Evolutionary conservation across 2,329 filamentous ascomycete genomes (phyloP).

Genomic region (Cercospora zeina): DNA sequence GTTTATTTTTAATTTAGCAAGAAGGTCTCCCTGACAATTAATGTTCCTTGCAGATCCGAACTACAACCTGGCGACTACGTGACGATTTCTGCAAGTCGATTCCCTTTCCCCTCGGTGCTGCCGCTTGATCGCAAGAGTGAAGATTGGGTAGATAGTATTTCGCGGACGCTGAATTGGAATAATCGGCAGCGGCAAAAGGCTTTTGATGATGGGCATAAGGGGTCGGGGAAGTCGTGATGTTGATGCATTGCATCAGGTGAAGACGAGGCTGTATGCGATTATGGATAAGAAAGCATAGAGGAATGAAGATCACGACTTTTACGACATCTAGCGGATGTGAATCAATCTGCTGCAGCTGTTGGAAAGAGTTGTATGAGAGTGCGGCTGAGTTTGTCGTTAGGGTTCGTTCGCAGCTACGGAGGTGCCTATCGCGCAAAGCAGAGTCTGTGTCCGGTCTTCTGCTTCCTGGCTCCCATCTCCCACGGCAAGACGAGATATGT

Average conservation of each 20-base stretch:
- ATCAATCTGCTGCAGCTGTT: too few species aligned
- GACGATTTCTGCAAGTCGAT: slow-evolving; percentile 76
- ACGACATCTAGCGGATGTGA: too few species aligned
- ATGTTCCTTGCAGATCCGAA: slow-evolving; percentile 56
- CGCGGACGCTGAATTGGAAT: slow-evolving; percentile 78
- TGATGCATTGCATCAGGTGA: background rate
- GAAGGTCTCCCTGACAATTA: too few species aligned
- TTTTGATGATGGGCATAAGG: slow-evolving; percentile 44
- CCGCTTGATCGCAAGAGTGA: slow-evolving; percentile 67
- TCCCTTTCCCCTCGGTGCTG: slow-evolving; percentile 76
- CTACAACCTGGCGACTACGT: slow-evolving; percentile 78
- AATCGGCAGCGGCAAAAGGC: slow-evolving; percentile 74
- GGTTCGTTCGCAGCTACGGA: too few species aligned
- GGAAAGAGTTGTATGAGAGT: too few species aligned
- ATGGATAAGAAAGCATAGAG: background rate
- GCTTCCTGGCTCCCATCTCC: too few species aligned
- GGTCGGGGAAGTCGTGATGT: background rate
- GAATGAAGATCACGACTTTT: background rate
- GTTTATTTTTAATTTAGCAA: too few species aligned
- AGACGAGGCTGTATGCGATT: background rate
- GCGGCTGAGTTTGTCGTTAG: too few species aligned
- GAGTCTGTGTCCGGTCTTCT: too few species aligned
- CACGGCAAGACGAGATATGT: too few species aligned
- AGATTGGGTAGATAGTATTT: slow-evolving; percentile 82
- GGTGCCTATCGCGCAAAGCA: too few species aligned